Evolutionary conservation across 306 rosid genomes (phyloP).

Genomic region (Corylus avellana): DNA sequence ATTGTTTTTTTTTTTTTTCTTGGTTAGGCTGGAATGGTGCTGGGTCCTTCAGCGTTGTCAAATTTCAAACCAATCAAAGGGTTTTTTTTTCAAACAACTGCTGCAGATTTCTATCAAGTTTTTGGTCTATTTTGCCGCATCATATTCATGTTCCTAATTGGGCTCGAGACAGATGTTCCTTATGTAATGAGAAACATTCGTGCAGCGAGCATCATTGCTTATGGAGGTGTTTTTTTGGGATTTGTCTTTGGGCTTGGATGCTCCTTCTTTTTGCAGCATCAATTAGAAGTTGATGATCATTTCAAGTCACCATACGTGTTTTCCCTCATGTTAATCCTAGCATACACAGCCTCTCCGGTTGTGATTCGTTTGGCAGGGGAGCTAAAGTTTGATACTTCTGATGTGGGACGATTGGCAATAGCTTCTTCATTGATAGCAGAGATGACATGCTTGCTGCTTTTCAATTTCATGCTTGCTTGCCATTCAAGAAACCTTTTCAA

Average conservation of each 20-base stretch:
- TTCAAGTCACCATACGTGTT: conserved; percentile 22
- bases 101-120: conserved; percentile 77
- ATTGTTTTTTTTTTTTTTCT: not conserved
- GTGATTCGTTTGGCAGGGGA: conserved; percentile 78
- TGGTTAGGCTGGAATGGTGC: conserved; percentile 76
- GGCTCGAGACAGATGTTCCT: conserved; percentile 64
- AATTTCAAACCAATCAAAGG: conserved; percentile 41
- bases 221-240: conserved; percentile 56
- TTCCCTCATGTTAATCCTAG: conserved; percentile 45
- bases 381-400: conserved; percentile 57
- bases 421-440: conserved; percentile 59
- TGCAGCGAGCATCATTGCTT: conserved; percentile 40
- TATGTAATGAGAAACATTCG: conserved; percentile 44
- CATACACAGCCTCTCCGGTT: conserved; percentile 82
- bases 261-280: conserved; percentile 54
- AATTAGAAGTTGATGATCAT: conserved; percentile 22
- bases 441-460: conserved; percentile 56
- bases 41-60: conserved; percentile 76
- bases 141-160: conserved; percentile 77
- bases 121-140: conserved; percentile 85
- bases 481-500: not conserved
- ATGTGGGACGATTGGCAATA: conserved; percentile 62
- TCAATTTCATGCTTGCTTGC: conserved; percentile 45
- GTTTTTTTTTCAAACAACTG: conserved; percentile 56
- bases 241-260: conserved; percentile 47